phyloP scores from a whole-genome alignment of 495 filamentous ascomycete genomes.

The Hypoxylon lienhwacheense region DNA sequence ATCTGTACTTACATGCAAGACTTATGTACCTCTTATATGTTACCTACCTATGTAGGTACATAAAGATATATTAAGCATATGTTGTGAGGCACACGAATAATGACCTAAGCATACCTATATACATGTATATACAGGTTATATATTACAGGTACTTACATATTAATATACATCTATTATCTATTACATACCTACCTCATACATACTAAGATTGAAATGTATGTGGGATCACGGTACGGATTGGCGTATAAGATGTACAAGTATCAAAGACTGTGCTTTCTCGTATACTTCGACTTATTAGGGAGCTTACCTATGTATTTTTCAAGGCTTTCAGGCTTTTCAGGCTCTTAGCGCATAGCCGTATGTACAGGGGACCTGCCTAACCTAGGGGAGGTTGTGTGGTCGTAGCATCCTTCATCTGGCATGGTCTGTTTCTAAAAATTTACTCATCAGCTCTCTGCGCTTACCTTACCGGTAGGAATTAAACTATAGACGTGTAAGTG shows the following conservation, averaged over 20 bases:
- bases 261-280: no score
- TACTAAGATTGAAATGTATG: not conserved
- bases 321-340: not conserved
- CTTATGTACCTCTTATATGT: no score
- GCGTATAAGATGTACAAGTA: no score
- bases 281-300: no score
- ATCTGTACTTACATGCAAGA: not conserved
- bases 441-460: constrained; percentile 18
- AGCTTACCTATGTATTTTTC: not conserved
- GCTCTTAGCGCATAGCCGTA: not conserved
- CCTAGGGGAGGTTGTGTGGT: constrained; percentile 7
- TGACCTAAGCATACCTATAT: no score
- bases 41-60: no score
- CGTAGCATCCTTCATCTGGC: constrained; percentile 6
- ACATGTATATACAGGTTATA: no score
- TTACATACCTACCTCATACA: no score
- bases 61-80: no score
- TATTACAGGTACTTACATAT: no score
- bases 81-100: no score
- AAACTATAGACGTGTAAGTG: not conserved
- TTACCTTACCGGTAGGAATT: not conserved
- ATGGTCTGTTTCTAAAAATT: constrained; percentile 26
- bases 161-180: no score
- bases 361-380: constrained; percentile 3
- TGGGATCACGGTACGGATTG: not conserved